Base-by-base conservation (phyloP, 176 grass and related monocot genomes). In the Oryza australiensis region DNA sequence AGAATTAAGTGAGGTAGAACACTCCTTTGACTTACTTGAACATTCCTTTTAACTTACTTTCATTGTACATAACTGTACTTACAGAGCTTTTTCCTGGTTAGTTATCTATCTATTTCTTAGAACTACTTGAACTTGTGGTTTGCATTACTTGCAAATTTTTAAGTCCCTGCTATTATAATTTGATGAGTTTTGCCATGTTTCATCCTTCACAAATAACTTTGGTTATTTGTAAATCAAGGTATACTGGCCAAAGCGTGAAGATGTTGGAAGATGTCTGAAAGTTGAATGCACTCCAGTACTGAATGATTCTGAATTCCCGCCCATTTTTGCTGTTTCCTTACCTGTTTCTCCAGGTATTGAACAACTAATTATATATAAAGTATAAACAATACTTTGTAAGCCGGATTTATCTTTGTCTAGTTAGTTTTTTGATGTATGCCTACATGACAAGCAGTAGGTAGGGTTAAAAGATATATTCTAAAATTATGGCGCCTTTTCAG, bases 261-360 rank as follows among this genome's bases (percentile, higher is more conserved):
- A 99, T 84, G 72, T 95, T 57, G 93, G 87, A 28, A 95, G 70
- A 90, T 95, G 88, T 87, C 87, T 99, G 80, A 95, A 95, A 87
- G 91, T 99, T 68, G 96, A 99, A 79, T 99, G 96, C 80, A 90
- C 83, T 85, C 76, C 70, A 24, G 30, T 88, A 76, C 62, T 93
- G 76, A 80, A 93, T 67, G 87, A 74, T 85, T 64, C 64, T 45
- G 83, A 99, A 78, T 95, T 91, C 76, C 76, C 64, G 8, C 85
- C 93, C n/a, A 76, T 99, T 88, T 95, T 95, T 32, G 88, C 90
- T 73, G 71, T 99, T 88, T 95, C 92, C 74, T 84, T 78, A 65
- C 86, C 89, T 84, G 89, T 99, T 93, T 93, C 78, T 67, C 82
- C 84, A 93, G 92, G 95, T 98, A 24, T 68, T 62, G 10, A 73